Percentiles rank a stretch among this genome's conserved stretches.
phyloP scores from a whole-genome alignment of 129 eudicot genomes.

The Lactuca sativa region DNA sequence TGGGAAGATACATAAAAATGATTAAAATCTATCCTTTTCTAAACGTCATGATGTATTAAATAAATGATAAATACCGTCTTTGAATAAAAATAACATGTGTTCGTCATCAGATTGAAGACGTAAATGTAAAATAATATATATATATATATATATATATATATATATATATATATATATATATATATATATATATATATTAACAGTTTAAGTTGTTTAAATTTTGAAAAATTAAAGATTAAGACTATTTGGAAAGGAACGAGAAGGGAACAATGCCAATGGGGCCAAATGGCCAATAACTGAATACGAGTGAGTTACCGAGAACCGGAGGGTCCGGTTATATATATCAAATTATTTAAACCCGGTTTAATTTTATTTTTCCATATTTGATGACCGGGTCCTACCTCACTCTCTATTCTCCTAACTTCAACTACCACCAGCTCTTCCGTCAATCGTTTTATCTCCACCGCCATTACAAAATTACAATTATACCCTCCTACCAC shows the following conservation, averaged over 20 bases:
- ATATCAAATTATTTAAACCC: conserved; percentile 32
- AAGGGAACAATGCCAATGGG: not conserved
- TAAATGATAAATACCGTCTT: too few relatives aligned
- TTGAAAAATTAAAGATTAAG: not conserved
- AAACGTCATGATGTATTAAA: not conserved
- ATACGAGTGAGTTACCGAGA: conserved; percentile 8
- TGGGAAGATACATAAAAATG: too few relatives aligned
- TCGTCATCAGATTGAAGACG: not conserved
- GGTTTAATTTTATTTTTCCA: conserved; percentile 65
- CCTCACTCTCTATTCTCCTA: conserved; percentile 37
- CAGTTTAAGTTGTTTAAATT: not conserved
- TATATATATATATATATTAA: too few relatives aligned
- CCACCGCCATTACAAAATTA: conserved; percentile 38
- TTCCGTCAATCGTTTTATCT: conserved; percentile 57
- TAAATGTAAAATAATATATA: not conserved
- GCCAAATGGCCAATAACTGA: conserved; percentile 23
- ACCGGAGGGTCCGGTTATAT: conserved; percentile 35
- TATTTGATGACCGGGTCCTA: conserved; percentile 32
- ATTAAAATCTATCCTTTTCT: too few relatives aligned
- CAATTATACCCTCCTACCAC: conserved; percentile 53
- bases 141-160: too few relatives aligned
- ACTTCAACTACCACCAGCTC: conserved; percentile 59
- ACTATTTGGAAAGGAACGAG: not conserved
- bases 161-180: too few relatives aligned
- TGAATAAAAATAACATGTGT: not conserved